Base-by-base conservation (phyloP, 1,284 basidiomycete genomes). In the Hemileia vastatrix region DNA sequence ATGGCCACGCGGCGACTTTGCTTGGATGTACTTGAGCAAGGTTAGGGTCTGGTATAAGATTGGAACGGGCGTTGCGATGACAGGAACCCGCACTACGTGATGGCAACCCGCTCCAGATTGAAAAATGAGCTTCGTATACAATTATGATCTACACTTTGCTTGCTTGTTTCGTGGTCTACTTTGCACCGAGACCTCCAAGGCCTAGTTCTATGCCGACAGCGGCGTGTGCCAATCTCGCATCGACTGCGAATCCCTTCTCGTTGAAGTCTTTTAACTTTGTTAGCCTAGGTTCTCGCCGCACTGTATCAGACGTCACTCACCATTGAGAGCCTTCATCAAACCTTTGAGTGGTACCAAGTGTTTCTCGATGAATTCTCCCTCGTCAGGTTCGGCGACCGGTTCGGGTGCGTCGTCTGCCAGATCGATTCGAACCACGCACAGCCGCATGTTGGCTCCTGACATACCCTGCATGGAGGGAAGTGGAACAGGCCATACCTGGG, bases 331-430 rank as follows among this genome's bases (percentile, higher is more conserved):
- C 15, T 67, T 57, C 13, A 65, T 67, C 3, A 75, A 66, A 0
- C 66, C 64, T 13, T 66, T 67, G 9, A 73, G 62, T 2, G 71
- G 71, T 0, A 75, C 71, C 21, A 75, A 61, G 45, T 74, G 68
- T 45, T 67, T 67, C 55, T 75, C 73, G 59, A 75, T 74, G 44
- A 68, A 72, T 57, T 75, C 73, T 5, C 73, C 73, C 48, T 72
- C 72, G 45, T 75, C 73, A 1, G 73, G 73, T 50, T 72, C 62
- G 8, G 73, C 72, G 13, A 75, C 66, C 2, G 73, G 73, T 24
- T 74, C 71, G 0, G 69, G 55, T 8, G 72, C 66, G 32, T 74
- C 69, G 45, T 72, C 66, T 13, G 58, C 65, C 15, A 75, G 55
- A 8, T 67, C 49, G 51, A 75, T 73, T 47, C 70, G 67, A 36